Evolutionary conservation across 2,329 filamentous ascomycete genomes (phyloP), one percentile per base, ranked within the genome.

Genomic region (Diaporthe longicolla): DNA sequence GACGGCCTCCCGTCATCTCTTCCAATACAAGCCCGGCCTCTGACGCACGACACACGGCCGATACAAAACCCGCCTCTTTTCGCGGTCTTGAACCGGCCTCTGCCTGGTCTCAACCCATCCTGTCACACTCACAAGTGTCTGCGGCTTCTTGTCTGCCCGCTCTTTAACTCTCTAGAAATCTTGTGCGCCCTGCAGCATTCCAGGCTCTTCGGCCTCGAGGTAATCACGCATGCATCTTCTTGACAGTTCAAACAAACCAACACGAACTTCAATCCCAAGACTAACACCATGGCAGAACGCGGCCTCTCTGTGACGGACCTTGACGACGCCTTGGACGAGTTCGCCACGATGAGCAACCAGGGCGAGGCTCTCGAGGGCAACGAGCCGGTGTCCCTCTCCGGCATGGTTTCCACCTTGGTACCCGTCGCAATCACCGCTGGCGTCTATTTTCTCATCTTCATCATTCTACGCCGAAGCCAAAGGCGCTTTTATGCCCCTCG

Each of bases 401-500:
- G 83, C 70, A 81, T 87, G 69, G 80, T 87, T 71, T 81, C 85
- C 74, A 87, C 85, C 19, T 74, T 87, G 66, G 83, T 76, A 5
- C 85, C 85, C 11, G 81, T 84, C 43, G 80, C 81, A 26, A 45
- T 84, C 37, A 72, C 80, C 32, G 83, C 86, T 7, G 82, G 72
- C 57, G 74, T 84, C 55, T 87, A 87, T 79, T 65, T 88, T 13
- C 54, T 78, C 58, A 79, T 87, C 77, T 88, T 88, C 81, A 76
- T 88, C 72, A 59, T 85, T 73, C 78, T 88, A 52, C 83, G 87
- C 26, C 84, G 79, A 77, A 86, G 81, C 75, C 82, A 87, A 70
- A 81, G 82, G 52, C 84, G 87, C 59, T 88, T 81, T 80, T 88
- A 88, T 81, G 86, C 86, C 4, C 87, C 87, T 4, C 82, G 87